These are phyloP conservation scores for Candida buenavistaensis DNA, from an alignment of 1,139 yeast species.

Conservation along the genomic window DNA sequence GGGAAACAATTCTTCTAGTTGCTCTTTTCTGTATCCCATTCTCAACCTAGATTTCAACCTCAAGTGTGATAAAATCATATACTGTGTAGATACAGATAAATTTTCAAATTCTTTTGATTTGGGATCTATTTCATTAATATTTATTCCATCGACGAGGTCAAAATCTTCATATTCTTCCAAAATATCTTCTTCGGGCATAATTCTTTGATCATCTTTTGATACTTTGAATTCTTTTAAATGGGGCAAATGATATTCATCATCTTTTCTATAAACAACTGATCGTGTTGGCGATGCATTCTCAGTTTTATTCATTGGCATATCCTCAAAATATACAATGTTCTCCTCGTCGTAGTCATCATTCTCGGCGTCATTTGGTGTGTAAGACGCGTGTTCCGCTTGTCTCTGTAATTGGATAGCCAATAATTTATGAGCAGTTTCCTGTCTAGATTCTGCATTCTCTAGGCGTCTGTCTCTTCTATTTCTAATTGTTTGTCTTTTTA, in stretches of 20 bases:
- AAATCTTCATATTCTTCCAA: constrained; percentile 59
- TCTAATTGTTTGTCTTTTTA: constrained; percentile 75
- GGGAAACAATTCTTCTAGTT: constrained; percentile 77
- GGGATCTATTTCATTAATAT: constrained; percentile 69
- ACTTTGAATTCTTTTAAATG: constrained; percentile 45
- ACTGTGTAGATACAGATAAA: constrained; percentile 80
- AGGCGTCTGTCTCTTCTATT: constrained; percentile 71
- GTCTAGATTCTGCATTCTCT: constrained; percentile 70
- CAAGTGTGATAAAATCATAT: constrained; percentile 80
- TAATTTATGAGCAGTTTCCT: constrained; percentile 75
- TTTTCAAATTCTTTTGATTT: constrained; percentile 62
- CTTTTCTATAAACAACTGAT: constrained; percentile 28
- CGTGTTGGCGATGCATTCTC: constrained; percentile 8
- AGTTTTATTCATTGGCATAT: constrained; percentile 30
- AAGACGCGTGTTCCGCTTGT: constrained; percentile 32
- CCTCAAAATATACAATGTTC: constrained; percentile 38
- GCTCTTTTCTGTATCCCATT: constrained; percentile 92
- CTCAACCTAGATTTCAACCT: constrained; percentile 84
- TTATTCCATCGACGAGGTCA: constrained; percentile 71
- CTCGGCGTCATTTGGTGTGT: constrained; percentile 4
- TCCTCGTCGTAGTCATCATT: constrained; percentile 18
- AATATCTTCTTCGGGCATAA: constrained; percentile 67
- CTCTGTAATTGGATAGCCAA: constrained; percentile 79
- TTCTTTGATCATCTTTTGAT: constrained; percentile 59
- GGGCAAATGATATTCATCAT: constrained; percentile 88